Evolutionary conservation across 495 filamentous ascomycete species (phyloP), one percentile per base, ranked within the genome.

Genomic region (Astrothelium subdiscretum): DNA sequence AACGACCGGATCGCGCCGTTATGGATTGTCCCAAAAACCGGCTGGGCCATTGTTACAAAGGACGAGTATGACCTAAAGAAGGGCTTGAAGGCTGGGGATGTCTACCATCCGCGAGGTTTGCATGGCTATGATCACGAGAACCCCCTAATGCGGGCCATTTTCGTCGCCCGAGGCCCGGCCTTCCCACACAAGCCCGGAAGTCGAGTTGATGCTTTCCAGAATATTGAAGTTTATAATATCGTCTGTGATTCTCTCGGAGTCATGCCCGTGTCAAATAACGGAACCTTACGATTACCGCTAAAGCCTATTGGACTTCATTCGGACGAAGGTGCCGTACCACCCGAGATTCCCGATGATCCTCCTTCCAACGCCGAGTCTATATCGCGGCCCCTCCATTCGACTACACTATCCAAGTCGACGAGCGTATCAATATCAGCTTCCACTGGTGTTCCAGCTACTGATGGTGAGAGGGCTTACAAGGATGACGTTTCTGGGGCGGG

Each of bases 171-270:
- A 2, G 92, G 92, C 0, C 92, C 92, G 26, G 87, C 91, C 0
- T 97, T 97, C 70, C 88, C 88, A 0, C 91, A 96, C 71, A 71
- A 79, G 58, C 86, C 89, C 1, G 90, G 91, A 67, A 94, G 89
- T 73, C 82, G 84, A 61, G 68, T 96, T 15, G 85, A 90, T 18
- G 72, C 75, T n/a, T 97, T 97, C 73, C 90, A 94, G 82, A 99
- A 99, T 64, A 89, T 80, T 61, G 91, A 99, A 66, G 89, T 99
- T 1, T 97, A 97, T 70, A 95, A 96, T 66, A 88, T 97, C 58
- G 71, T 99, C 32, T 97, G 91, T 68, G 90, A 95, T 67, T 88
- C 87, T 1, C 70, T 97, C 32, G 85, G 85, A 5, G 75, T 96
- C 58, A 65, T 70, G 6, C 85, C 86, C 0, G 79, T 77, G 29